Base-by-base conservation (phyloP, 139 green algal species). In the Monoraphidium neglectum region DNA sequence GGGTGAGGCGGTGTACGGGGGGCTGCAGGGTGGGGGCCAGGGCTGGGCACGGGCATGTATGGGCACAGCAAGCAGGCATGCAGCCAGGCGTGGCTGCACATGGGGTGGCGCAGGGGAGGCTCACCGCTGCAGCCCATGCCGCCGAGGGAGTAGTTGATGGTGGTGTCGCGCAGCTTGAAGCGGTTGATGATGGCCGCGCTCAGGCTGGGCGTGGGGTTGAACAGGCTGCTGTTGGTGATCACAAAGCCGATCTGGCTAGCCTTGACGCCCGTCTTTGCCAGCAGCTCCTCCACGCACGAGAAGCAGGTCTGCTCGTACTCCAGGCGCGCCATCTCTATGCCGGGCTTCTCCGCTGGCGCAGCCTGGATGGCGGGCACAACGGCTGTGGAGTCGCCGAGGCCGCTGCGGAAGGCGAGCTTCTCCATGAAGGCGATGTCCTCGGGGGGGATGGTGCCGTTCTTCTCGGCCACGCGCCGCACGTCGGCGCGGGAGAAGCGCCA, bases 71-170 rank as follows among this genome's bases (percentile, higher is more conserved):
- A n/a, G n/a, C n/a, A n/a, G n/a, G n/a, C n/a, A n/a, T n/a, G n/a
- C n/a, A n/a, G n/a, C n/a, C n/a, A n/a, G n/a, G n/a, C n/a, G n/a
- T n/a, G n/a, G n/a, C n/a, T n/a, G n/a, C n/a, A n/a, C n/a, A n/a
- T n/a, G n/a, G n/a, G n/a, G n/a, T n/a, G n/a, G n/a, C n/a, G n/a
- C n/a, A n/a, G n/a, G n/a, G n/a, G n/a, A n/a, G n/a, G n/a, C n/a
- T n/a, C n/a, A n/a, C n/a, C n/a, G n/a, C n/a, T 91, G 86, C 93
- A 98, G 49, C 95, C 95, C 96, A 99, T 99, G 79, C 95, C 95
- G 28, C 71, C 77, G 32, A 99, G 87, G 84, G 97, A 97, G 93
- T 98, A 99, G 2, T 89, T 91, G 16, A 94, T 80, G 36, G 97
- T 89, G 87, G 92, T 95, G 78, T 77, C 88, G 57, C 87, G 87